Base-by-base conservation (phyloP, 768 basidiomycete genomes). In the Cantharellus cinnabarinus region DNA sequence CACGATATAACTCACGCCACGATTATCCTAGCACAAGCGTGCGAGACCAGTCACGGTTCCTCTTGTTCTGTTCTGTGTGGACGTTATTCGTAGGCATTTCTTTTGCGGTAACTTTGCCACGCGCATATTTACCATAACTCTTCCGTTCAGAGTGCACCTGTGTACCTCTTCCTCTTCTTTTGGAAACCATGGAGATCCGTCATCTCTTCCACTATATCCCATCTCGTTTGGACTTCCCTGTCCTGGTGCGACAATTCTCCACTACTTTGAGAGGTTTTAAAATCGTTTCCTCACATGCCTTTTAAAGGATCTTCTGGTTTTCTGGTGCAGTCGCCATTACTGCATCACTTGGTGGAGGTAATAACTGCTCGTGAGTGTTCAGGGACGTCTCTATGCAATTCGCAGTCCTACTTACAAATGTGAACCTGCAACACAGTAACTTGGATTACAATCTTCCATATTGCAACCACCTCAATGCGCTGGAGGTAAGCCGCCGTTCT, bases 381-480 rank as follows among this genome's bases (percentile, higher is more conserved):
- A 41, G 35, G 44, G 61, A 42, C 20, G 58, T 39, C 42, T 42
- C 52, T 40, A n/a, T 42, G 35, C 3, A 37, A 35, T 41, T 37
- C 29, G 15, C 42, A 7, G 15, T 3, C 20, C 39, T 5, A 41
- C 29, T 40, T 29, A 40, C 4, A 20, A 48, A 41, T n/a, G 20
- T 1, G 10, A 40, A 29, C 20, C 20, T 29, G 20, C 57, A 42
- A 54, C 34, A 72, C 56, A 75, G 71, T 14, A 71, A 78, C 63
- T 68, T 68, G 5, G 63, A 67, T 7, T 77, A 79, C 62, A 70
- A 62, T 14, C 42, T 68, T 41, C 59, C 73, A 5, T 86, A 86
- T 62, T 89, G 86, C 65, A 77, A 77, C 38, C 86, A 89, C 65
- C 71, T 88, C 41, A 87, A 86, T 58, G 84, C 86, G 3, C 69